Evolutionary conservation across 768 basidiomycete species (phyloP), one percentile per base, ranked within the genome.

Genomic region (Pleurotus ostreatus): DNA sequence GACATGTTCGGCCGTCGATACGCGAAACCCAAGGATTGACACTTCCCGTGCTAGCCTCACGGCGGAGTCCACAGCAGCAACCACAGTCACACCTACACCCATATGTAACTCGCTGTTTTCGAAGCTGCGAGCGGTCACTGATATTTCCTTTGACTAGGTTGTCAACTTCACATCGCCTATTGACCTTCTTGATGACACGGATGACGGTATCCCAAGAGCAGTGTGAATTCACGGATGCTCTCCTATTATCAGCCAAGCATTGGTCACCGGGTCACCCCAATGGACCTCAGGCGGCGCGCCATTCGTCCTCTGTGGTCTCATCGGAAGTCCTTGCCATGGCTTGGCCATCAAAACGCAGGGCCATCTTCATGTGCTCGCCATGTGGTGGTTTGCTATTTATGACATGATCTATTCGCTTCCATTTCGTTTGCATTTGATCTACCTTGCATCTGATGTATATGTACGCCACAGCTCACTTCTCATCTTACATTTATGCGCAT

Each of bases 161-260:
- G 62, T 76, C 51, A 70, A 72, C 55, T 79, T 74, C 57, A 77
- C 72, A 26, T 77, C 77, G 20, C 76, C 77, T 11, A 74, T 79
- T 58, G 78, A 53, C 22, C 51, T 47, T 16, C 46, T 47, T 47
- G 46, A 47, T 25, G 46, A 47, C 15, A 47, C 46, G 46, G 46
- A 47, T 25, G 46, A 47, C 23, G 46, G 46, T 25, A 23, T 15
- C 9, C 46, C 46, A 23, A 47, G 46, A 25, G 46, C 46, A 23
- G 46, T 47, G 46, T 47, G 23, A 47, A 44, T 49, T 23, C 54
- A 61, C 44, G 56, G 16, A 16, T 48, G 59, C 49, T 70, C 65
- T 49, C 62, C 2, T 34, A 34, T 34, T 34, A 8, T 34, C 30
- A 11, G 30, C 30, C 30, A 34, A 34, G 30, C 30, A 34, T 11